These are phyloP conservation scores for Leccinum longicurvipes DNA, from an alignment of 768 basidiomycete species.

Conservation along the genomic window DNA sequence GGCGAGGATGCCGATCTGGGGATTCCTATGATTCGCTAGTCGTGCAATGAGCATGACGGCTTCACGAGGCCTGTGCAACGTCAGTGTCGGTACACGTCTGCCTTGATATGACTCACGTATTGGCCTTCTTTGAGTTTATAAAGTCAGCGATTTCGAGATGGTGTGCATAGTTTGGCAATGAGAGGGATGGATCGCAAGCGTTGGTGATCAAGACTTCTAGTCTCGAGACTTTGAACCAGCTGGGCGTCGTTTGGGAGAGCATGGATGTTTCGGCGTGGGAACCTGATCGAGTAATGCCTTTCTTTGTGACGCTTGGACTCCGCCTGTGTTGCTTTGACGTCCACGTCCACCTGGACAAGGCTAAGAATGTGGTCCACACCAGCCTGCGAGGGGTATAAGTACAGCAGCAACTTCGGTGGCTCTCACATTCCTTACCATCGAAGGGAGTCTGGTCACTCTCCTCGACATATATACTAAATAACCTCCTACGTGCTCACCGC, in stretches of 20 bases:
- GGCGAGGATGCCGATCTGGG: constrained; percentile 84
- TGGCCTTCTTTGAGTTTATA: constrained; percentile 94
- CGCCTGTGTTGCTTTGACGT: constrained; percentile 15
- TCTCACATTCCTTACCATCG: background rate
- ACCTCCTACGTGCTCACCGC: too few species aligned
- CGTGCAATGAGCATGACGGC: constrained; percentile 82
- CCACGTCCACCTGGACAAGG: background rate
- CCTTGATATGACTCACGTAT: constrained; percentile 61
- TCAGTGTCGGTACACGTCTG: background rate
- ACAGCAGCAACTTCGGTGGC: background rate
- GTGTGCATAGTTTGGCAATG: constrained; percentile 87
- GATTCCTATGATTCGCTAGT: constrained; percentile 88
- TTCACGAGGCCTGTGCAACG: constrained; percentile 67
- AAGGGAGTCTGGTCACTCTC: constrained; percentile 22
- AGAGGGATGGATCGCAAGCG: constrained; percentile 82
- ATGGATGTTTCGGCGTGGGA: too few species aligned
- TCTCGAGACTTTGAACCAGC: constrained; percentile 54
- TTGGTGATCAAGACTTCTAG: constrained; percentile 73
- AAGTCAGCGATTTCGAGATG: constrained; percentile 94
- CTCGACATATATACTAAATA: background rate
- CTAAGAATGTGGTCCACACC: background rate
- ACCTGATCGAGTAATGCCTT: too few species aligned
- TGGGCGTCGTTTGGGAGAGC: background rate
- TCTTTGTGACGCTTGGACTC: too few species aligned
- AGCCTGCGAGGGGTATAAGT: constrained; percentile 12